Base-by-base conservation (phyloP, 2,329 filamentous ascomycete genomes). In the Sporothrix globosa region DNA sequence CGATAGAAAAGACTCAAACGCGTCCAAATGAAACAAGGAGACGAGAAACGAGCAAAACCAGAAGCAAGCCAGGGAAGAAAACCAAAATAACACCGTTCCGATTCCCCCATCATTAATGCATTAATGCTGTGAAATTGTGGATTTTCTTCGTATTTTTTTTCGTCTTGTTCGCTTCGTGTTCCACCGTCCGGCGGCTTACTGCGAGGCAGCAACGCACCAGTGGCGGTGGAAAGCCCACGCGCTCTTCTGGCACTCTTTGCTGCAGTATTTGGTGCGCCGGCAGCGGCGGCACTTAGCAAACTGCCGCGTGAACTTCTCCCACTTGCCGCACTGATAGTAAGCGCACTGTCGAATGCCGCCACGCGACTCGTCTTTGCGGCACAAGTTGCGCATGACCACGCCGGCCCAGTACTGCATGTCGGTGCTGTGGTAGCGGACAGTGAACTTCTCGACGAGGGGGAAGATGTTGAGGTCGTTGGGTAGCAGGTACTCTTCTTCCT, bases 331-430 rank as follows among this genome's bases (percentile, higher is more conserved):
- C 81, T 97, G 90, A 82, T 97, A 99, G 82, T 97, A 97, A 69
- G 96, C 96, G 80, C 96, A 99, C 79, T 99, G 96, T 70, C 96
- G 87, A 75, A 99, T 98, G 71, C 96, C 96, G 54, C 96, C 96
- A 63, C 92, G 88, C 13, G 91, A 92, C 78, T 99, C 96, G 79
- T 99, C 96, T 82, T 99, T 99, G 74, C 96, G 92, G 84, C 96
- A 99, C 66, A 99, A 87, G 78, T 99, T 99, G 74, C 96, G 88
- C 96, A 99, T 99, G 60, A 99, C 96, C 19, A 99, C 96, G 73
- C 95, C 96, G 21, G 96, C 96, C 96, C 96, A 99, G 83, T 99
- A 99, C 80, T 97, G 95, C 96, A 99, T 99, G 78, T 97, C 94
- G 72, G 93, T 92, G 74, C 92, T 93, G 81, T 97, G 93, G 78